Base-by-base conservation (phyloP, 192 early-diverging fungal species). In the Umbelopsis vinacea region DNA sequence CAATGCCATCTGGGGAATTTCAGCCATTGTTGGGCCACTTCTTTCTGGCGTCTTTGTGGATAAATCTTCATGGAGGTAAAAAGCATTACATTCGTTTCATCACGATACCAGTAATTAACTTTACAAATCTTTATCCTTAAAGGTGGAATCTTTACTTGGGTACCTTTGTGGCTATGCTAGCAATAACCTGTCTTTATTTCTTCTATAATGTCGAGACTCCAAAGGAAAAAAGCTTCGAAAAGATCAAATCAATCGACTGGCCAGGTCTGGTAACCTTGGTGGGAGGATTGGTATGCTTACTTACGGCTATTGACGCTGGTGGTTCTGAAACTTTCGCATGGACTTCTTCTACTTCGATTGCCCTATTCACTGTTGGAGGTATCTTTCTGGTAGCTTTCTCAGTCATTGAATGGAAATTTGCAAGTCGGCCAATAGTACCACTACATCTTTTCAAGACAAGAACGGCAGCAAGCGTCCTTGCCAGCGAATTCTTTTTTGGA, bases 21-120 rank as follows among this genome's bases (percentile, higher is more conserved):
- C 93, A 4, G 91, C 90, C 6, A 88, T 95, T 6, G 71, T 94
- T 23, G 96, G 93, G 1, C 96, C 96, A 2, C 29, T 63, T 6
- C 57, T 63, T 63, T 63, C 57, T 19, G 57, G 57, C 0, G 14
- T 63, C 12, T 63, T 63, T n/a, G 57, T 63, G 8, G 57, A 63
- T 37, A 29, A n/a, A 33, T 63, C 57, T 7, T 63, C 57, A 9
- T 63, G 57, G 57, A 63, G 57, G 57, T 63, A 37, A 37, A 17
- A 17, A 10, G 29, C 29, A 29, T 2, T 19, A 29, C 19, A 38
- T 14, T 29, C 15, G 9, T 50, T 0, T 55, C n/a, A 22, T 19
- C 14, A 17, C 17, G 22, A 19, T 19, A 6, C 22, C 15, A 15
- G 24, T 2, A 10, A 50, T 50, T 17, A n/a, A 6, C 5, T 19